A percentile compares a stretch with the other conserved stretches of the same genome.
Evolutionary conservation across 192 early-diverging fungal species (phyloP).

Genomic region (Paraglomus brasilianum): DNA sequence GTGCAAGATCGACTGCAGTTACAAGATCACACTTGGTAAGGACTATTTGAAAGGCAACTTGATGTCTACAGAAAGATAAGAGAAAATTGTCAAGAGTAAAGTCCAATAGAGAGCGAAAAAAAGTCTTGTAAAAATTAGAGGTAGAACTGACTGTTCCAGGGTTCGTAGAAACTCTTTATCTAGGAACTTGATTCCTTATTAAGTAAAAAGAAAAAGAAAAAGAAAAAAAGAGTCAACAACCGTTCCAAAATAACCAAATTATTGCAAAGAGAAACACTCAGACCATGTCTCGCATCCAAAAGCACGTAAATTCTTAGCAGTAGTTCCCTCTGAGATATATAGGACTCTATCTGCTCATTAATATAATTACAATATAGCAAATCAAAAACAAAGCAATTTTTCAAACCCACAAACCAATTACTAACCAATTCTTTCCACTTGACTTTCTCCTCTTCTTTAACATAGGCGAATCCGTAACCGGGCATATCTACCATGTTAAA

Average conservation of each 20-base stretch:
- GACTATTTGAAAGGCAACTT: conserved; percentile 51
- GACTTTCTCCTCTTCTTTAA: conserved; percentile 54
- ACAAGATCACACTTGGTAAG: conserved; percentile 78
- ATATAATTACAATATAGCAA: not conserved
- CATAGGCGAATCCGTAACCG: conserved; percentile 80
- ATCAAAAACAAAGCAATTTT: not conserved
- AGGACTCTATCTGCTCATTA: conserved; percentile 63
- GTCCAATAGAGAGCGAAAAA: not conserved
- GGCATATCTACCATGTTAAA: conserved; percentile 79
- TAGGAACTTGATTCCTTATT: conserved; percentile 48
- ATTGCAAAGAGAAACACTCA: not conserved
- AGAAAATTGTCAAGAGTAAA: not conserved
- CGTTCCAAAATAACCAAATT: not conserved
- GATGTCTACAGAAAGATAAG: conserved; percentile 33
- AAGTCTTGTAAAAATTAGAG: not conserved
- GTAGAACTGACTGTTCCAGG: conserved; percentile 45
- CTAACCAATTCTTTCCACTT: conserved; percentile 62
- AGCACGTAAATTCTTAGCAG: conserved; percentile 69
- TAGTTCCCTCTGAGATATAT: conserved; percentile 53
- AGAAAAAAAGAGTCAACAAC: conserved; percentile 24
- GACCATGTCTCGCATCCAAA: conserved; percentile 75
- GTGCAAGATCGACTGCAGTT: conserved; percentile 59
- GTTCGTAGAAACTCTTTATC: conserved; percentile 54
- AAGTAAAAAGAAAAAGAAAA: conserved; percentile 5
- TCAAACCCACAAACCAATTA: not conserved